These are phyloP conservation scores for Phytophthora podocarpi DNA, from an alignment of 352 stramenopile genomes.

Conservation along the genomic window DNA sequence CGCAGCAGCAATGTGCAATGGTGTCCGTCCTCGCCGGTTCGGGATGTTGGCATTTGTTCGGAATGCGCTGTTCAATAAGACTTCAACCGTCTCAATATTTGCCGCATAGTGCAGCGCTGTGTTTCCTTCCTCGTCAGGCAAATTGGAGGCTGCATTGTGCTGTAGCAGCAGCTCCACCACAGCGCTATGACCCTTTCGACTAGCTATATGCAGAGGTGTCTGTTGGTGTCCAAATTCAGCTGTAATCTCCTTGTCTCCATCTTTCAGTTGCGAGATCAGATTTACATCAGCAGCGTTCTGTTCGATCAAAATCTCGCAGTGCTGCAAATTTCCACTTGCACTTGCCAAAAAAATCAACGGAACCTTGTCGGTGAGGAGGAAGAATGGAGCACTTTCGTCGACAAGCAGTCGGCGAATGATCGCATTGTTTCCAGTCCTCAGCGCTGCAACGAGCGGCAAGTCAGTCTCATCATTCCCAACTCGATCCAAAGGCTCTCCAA, in stretches of 20 bases:
- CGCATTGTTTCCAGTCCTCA: slow-evolving; percentile 74
- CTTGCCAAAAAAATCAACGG: slow-evolving; percentile 79
- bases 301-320: slow-evolving; percentile 79
- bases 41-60: slow-evolving; percentile 85
- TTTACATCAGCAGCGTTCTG: slow-evolving; percentile 69
- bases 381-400: slow-evolving; percentile 68
- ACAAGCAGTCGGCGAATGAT: slow-evolving; percentile 81
- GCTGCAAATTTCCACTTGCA: slow-evolving; percentile 64
- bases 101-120: slow-evolving; percentile 73
- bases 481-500: slow-evolving; percentile 57
- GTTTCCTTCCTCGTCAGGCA: slow-evolving; percentile 83
- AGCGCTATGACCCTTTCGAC: slow-evolving; percentile 63
- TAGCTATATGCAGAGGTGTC: slow-evolving; percentile 81
- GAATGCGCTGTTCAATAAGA: slow-evolving; percentile 60
- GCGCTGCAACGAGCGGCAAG: slow-evolving; percentile 67
- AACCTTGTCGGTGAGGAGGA: slow-evolving; percentile 79
- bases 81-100: slow-evolving; percentile 71
- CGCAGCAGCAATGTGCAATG: slow-evolving; percentile 73
- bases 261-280: slow-evolving; percentile 74
- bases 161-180: slow-evolving; percentile 71
- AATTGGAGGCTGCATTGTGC: slow-evolving; percentile 72
- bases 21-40: slow-evolving; percentile 71
- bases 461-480: slow-evolving; percentile 54
- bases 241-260: slow-evolving; percentile 82
- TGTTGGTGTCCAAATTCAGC: slow-evolving; percentile 69